Evolutionary conservation across 2,329 filamentous ascomycete species (phyloP).

Genomic region (Diaporthe sp.): DNA sequence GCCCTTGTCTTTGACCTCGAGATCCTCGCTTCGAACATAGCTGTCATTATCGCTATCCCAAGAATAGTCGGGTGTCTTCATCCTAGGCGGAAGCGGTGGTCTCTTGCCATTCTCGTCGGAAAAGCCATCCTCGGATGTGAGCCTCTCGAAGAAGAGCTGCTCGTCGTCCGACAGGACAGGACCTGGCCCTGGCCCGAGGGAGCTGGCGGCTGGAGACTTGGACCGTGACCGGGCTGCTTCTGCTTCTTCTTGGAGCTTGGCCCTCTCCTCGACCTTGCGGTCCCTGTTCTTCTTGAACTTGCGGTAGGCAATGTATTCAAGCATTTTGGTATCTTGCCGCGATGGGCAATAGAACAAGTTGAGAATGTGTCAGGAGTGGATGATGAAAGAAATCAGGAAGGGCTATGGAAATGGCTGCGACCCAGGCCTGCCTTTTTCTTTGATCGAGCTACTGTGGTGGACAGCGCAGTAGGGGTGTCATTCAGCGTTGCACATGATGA

Average conservation of each 20-base stretch:
- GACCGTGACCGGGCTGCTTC: slow-evolving; percentile 41
- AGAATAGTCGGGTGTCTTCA: slow-evolving; percentile 63
- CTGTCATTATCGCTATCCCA: slow-evolving; percentile 60
- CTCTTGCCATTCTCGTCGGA: slow-evolving; percentile 58
- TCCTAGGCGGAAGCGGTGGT: slow-evolving; percentile 68
- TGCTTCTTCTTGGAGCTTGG: slow-evolving; percentile 49
- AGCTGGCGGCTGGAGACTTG: slow-evolving; percentile 5
- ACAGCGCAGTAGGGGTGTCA: slow-evolving; percentile 15
- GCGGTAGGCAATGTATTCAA: slow-evolving; percentile 73
- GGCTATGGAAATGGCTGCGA: background rate
- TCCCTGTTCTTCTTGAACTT: slow-evolving; percentile 67
- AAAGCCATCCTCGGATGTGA: slow-evolving; percentile 58
- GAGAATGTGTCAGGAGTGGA: slow-evolving; percentile 2
- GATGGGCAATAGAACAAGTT: background rate
- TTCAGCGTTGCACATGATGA: slow-evolving; percentile 32
- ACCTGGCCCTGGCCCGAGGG: slow-evolving; percentile 43
- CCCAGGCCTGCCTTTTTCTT: slow-evolving; percentile 16
- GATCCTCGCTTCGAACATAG: slow-evolving; percentile 44
- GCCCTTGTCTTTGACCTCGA: slow-evolving; percentile 47
- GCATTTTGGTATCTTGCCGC: slow-evolving; percentile 57
- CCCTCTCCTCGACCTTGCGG: slow-evolving; percentile 56
- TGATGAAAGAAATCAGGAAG: background rate
- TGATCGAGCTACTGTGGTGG: background rate
- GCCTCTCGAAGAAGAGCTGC: slow-evolving; percentile 68
- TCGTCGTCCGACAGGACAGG: slow-evolving; percentile 69